Conservation (phyloP, 1,139 yeast genomes). For the Hemisphaericaspora lyxosophila region DNA sequence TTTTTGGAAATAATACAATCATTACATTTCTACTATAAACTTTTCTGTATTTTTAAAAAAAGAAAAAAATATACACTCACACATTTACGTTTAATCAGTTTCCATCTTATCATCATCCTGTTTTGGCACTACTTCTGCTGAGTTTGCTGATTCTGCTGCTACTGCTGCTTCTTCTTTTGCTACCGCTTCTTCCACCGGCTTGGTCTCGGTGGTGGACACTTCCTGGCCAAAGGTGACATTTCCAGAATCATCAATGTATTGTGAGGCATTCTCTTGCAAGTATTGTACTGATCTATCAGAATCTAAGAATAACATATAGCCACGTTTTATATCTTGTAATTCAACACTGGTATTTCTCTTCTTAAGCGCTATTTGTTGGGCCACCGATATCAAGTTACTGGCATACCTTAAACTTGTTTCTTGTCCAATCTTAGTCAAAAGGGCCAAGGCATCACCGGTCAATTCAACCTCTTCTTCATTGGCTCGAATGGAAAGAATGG, state of each 20-base stretch:
- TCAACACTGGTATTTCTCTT: constrained; percentile 73
- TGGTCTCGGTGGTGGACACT: constrained; percentile 2
- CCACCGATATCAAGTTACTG: constrained; percentile 83
- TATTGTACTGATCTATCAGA: constrained; percentile 82
- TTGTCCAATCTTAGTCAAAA: constrained; percentile 87
- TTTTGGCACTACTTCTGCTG: neutral
- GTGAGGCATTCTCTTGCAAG: constrained; percentile 64
- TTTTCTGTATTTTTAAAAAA: neutral
- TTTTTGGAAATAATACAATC: too few relatives aligned
- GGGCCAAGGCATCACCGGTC: constrained; percentile 77
- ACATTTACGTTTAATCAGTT: too few relatives aligned
- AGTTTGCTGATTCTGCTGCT: constrained; percentile 3
- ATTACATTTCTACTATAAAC: neutral
- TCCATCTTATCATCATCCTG: constrained; percentile 48
- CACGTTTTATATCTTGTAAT: constrained; percentile 81
- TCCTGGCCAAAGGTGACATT: constrained; percentile 51
- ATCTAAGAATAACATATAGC: constrained; percentile 84
- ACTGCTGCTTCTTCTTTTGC: constrained; percentile 9
- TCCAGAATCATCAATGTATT: constrained; percentile 74
- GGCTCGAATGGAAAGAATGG: constrained; percentile 88
- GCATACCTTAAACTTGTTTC: constrained; percentile 95
- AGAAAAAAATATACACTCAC: constrained; percentile 2
- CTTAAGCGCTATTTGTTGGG: constrained; percentile 81
- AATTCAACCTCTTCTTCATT: constrained; percentile 94
- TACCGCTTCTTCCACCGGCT: constrained; percentile 6